Conservation (phyloP, 2,329 filamentous ascomycete genomes). For the Dothideomycetes sp. region DNA sequence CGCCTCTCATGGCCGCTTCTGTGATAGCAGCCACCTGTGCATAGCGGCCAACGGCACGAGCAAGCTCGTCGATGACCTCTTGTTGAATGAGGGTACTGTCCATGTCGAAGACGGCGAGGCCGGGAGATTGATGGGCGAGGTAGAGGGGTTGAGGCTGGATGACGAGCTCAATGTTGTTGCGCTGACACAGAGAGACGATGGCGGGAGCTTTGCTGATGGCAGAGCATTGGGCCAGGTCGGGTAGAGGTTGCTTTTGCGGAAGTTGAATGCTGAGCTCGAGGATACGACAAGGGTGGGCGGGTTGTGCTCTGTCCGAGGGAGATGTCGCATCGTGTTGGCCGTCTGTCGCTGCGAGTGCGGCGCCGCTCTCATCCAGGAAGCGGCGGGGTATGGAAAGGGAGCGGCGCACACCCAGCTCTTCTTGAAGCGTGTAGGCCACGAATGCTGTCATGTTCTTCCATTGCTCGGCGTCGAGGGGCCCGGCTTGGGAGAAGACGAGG, state of each 20-base stretch:
- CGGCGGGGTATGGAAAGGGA: slow-evolving; percentile 7
- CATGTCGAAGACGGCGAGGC: slow-evolving; percentile 95
- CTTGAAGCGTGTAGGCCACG: slow-evolving; percentile 8
- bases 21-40: slow-evolving; percentile 80
- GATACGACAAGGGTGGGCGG: slow-evolving; percentile 4
- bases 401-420: slow-evolving; percentile 6
- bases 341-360: slow-evolving; percentile 1
- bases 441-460: slow-evolving; percentile 7
- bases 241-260: slow-evolving; percentile 4
- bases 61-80: slow-evolving; percentile 94
- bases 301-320: background rate
- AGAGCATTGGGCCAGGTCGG: slow-evolving; percentile 8
- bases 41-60: slow-evolving; percentile 58
- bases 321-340: slow-evolving; percentile 1
- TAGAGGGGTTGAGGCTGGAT: slow-evolving; percentile 10
- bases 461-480: slow-evolving; percentile 1
- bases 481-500: slow-evolving; percentile 9
- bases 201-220: slow-evolving; percentile 6
- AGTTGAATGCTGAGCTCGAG: slow-evolving; percentile 9
- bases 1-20: slow-evolving; percentile 86
- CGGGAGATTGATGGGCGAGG: slow-evolving; percentile 20
- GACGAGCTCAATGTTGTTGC: slow-evolving; percentile 8
- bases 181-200: slow-evolving; percentile 6
- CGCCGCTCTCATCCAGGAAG: slow-evolving; percentile 6
- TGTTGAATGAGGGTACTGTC: slow-evolving; percentile 95